Evolutionary conservation across 1,284 basidiomycete genomes (phyloP).

Genomic region (Tranzscheliella williamsii): DNA sequence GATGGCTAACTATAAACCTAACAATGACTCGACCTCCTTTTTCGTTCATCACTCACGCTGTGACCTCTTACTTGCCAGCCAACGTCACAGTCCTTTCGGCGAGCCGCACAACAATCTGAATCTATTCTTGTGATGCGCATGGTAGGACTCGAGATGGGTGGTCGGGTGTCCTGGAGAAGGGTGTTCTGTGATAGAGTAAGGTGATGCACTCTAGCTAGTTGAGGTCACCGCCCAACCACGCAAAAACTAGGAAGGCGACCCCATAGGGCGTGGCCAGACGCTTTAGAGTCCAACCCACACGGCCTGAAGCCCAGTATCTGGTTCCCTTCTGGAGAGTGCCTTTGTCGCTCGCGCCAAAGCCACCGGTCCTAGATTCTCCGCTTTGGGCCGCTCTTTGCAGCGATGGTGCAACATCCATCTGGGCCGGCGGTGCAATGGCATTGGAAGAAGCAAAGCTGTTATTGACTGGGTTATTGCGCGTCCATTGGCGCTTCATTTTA

Average conservation of each 20-base stretch:
- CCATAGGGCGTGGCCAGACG: constrained; percentile 54
- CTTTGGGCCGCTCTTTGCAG: too few relatives aligned
- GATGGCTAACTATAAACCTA: too few relatives aligned
- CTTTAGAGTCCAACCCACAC: constrained; percentile 46
- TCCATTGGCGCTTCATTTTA: constrained; percentile 27
- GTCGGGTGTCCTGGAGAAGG: too few relatives aligned
- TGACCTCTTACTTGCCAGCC: too few relatives aligned
- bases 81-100: too few relatives aligned
- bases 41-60: too few relatives aligned
- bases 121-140: too few relatives aligned
- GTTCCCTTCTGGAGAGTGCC: constrained; percentile 23
- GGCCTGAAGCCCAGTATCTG: constrained; percentile 40
- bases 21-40: too few relatives aligned
- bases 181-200: too few relatives aligned
- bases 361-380: constrained; percentile 1
- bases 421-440: not conserved
- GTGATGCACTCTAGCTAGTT: too few relatives aligned
- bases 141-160: too few relatives aligned
- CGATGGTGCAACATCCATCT: not conserved
- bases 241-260: constrained; percentile 55
- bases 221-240: constrained; percentile 57
- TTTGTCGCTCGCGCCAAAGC: constrained; percentile 14
- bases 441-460: constrained; percentile 4
- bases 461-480: constrained; percentile 32
- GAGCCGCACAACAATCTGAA: too few relatives aligned